These are phyloP conservation scores for Pyrenochaeta sp. DNA, from an alignment of 2,329 filamentous ascomycete genomes.

Conservation along the genomic window DNA sequence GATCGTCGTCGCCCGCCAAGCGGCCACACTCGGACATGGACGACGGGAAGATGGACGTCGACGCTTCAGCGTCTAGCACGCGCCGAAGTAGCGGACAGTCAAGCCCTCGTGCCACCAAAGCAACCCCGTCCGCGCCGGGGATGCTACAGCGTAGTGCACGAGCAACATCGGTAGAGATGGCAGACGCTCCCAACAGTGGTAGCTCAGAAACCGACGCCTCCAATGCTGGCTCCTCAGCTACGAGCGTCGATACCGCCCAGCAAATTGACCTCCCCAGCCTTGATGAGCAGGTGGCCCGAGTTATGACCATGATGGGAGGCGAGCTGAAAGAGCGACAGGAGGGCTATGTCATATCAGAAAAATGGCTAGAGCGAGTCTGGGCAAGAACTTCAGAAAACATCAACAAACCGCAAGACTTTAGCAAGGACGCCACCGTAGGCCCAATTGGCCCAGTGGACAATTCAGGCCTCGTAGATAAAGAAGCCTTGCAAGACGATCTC, in stretches of 20 bases:
- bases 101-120: constrained; percentile 38
- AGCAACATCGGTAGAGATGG: constrained; percentile 56
- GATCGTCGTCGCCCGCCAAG: constrained; percentile 65
- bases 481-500: constrained; percentile 30
- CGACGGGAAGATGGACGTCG: constrained; percentile 50
- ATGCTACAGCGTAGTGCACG: constrained; percentile 39
- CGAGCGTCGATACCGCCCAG: constrained; percentile 29
- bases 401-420: constrained; percentile 57
- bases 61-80: constrained; percentile 19
- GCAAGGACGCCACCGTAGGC: constrained; percentile 68
- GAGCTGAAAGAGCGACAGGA: constrained; percentile 74
- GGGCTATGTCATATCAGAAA: constrained; percentile 79
- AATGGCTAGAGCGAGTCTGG: constrained; percentile 71
- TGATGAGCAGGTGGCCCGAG: constrained; percentile 77
- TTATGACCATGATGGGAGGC: constrained; percentile 67
- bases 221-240: constrained; percentile 31
- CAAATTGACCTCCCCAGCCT: constrained; percentile 39
- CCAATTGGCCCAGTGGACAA: constrained; percentile 87
- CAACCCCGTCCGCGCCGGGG: constrained; percentile 18
- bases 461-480: constrained; percentile 68
- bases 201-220: constrained; percentile 40
- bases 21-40: constrained; percentile 65
- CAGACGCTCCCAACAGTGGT: constrained; percentile 41
- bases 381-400: constrained; percentile 44
- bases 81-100: constrained; percentile 35